A percentile compares a stretch with the other conserved stretches of the same genome.
Evolutionary conservation across 345 rosid species (phyloP).

Genomic region (Euphorbia pulcherrima): DNA sequence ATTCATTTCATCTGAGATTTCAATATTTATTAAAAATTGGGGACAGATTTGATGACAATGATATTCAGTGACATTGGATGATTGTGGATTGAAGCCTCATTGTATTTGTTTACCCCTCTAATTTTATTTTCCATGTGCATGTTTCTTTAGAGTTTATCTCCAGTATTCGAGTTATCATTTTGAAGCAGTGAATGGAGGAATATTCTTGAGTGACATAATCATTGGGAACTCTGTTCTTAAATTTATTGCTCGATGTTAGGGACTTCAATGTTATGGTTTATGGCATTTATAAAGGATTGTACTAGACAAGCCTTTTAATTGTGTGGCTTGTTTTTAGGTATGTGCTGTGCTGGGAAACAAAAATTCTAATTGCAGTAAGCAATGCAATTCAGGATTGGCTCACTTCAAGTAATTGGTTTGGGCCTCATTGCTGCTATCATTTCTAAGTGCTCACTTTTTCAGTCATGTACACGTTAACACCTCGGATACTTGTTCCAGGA

Average conservation of each 20-base stretch:
- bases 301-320: background rate
- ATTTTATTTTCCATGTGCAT: background rate
- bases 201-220: background rate
- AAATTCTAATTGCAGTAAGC: slow-evolving; percentile 86
- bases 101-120: background rate
- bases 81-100: background rate
- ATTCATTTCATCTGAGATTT: too few relatives aligned
- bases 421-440: slow-evolving; percentile 16
- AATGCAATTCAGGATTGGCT: slow-evolving; percentile 97
- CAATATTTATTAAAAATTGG: too few relatives aligned
- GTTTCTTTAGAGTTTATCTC: background rate
- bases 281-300: slow-evolving; percentile 8
- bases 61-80: background rate
- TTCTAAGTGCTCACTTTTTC: slow-evolving; percentile 3
- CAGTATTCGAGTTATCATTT: background rate
- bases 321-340: slow-evolving; percentile 45
- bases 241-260: background rate
- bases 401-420: slow-evolving; percentile 77
- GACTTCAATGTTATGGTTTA: background rate
- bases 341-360: slow-evolving; percentile 88
- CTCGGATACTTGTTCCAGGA: slow-evolving; percentile 38
- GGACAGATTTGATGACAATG: background rate
- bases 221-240: background rate
- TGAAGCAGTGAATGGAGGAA: background rate
- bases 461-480: slow-evolving; percentile 15